Conservation (phyloP, 495 filamentous ascomycete genomes). For the Patellaria atrata region DNA sequence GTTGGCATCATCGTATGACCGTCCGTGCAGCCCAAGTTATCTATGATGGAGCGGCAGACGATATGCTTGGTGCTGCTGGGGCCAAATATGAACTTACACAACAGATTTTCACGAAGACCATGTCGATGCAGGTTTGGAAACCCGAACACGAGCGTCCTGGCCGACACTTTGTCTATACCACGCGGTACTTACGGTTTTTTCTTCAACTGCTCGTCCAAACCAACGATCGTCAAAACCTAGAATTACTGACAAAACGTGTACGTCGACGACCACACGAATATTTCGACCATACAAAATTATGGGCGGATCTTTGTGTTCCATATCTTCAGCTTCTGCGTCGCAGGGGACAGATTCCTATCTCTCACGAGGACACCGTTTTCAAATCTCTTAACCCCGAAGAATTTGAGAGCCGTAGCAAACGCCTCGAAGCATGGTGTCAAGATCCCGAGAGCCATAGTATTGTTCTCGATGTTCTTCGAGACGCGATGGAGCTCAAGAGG, state of each 20-base stretch:
- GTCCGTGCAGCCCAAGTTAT: conserved; percentile 62
- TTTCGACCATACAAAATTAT: conserved; percentile 69
- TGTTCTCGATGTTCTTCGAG: conserved; percentile 60
- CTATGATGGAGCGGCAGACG: conserved; percentile 40
- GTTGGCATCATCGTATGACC: conserved; percentile 95
- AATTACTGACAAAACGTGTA: conserved; percentile 65
- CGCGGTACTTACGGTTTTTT: conserved; percentile 75
- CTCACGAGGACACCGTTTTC: conserved; percentile 65
- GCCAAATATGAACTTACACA: conserved; percentile 68
- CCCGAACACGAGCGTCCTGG: conserved; percentile 85
- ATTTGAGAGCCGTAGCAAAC: conserved; percentile 46
- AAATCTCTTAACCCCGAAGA: conserved; percentile 65
- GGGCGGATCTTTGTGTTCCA: conserved; percentile 60
- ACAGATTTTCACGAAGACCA: conserved; percentile 87
- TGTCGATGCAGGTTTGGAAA: conserved; percentile 90
- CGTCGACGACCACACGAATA: conserved; percentile 73
- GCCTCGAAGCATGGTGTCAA: conserved; percentile 39
- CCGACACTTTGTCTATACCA: conserved; percentile 86
- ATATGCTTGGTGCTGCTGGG: conserved; percentile 35
- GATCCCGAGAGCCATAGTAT: conserved; percentile 29
- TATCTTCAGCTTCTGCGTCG: conserved; percentile 68
- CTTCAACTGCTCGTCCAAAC: conserved; percentile 56
- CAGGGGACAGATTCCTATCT: conserved; percentile 46
- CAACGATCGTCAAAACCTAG: conserved; percentile 64
- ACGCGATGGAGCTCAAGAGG: conserved; percentile 80